Evolutionary conservation across 2,329 filamentous ascomycete genomes (phyloP).

Genomic region (Tolypocladium nubicola): DNA sequence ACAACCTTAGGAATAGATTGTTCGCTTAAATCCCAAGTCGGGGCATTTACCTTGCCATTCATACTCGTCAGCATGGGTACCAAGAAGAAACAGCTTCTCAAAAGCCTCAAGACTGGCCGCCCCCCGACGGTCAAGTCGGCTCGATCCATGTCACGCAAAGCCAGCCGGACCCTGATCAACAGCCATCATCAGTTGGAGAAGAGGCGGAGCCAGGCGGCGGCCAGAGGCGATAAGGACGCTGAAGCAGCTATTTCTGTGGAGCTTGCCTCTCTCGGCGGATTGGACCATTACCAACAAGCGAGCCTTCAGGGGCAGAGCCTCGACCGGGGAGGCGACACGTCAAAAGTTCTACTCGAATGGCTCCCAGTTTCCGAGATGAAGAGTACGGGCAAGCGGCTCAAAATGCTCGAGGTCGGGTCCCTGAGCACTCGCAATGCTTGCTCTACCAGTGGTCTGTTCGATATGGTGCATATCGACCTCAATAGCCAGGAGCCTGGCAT

Average conservation of each 20-base stretch:
- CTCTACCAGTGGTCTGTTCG: constrained; percentile 59
- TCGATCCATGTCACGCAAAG: constrained; percentile 52
- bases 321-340: constrained; percentile 58
- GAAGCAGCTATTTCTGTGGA: constrained; percentile 39
- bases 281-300: constrained; percentile 54
- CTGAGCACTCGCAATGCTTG: constrained; percentile 79
- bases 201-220: constrained; percentile 42
- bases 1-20: background rate
- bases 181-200: constrained; percentile 56
- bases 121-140: constrained; percentile 42
- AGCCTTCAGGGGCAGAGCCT: constrained; percentile 58
- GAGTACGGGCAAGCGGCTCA: constrained; percentile 25
- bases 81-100: constrained; percentile 33
- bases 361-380: constrained; percentile 25
- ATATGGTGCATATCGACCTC: constrained; percentile 77
- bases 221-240: constrained; percentile 36
- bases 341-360: constrained; percentile 54
- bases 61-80: constrained; percentile 27
- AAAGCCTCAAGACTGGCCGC: constrained; percentile 38
- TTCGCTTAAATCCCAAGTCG: background rate
- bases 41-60: background rate
- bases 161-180: constrained; percentile 55
- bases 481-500: constrained; percentile 79
- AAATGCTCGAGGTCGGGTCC: constrained; percentile 81
- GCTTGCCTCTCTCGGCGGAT: constrained; percentile 47